Evolutionary conservation across 257 asterid genomes (phyloP), one percentile per base, ranked within the genome.

Genomic region (Nemophila menziesii): DNA sequence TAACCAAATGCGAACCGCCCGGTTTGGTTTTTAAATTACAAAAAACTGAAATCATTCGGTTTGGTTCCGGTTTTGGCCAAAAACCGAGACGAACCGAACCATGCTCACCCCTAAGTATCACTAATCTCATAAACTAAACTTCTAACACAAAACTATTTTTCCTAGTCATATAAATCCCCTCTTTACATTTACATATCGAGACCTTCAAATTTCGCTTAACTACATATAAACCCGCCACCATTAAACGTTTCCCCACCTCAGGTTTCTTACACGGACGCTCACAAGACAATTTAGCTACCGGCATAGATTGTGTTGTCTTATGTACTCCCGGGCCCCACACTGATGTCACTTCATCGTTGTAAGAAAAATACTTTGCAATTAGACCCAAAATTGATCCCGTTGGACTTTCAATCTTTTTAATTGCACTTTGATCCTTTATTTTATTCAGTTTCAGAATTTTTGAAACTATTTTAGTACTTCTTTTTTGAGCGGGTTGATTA

Each of bases 331-430:
- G 36, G 15, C 15, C 17, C n/a, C 22, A 44, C 43, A 51, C 22
- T 7, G 89, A 78, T 34, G 56, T 64, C 61, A 70, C 83, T 57
- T 78, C 86, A 45, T 75, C 73, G 26, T 45, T 43, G 57, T 51
- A 64, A 22, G 82, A 57, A 42, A 82, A 78, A 57, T 82, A 82
- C 44, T 77, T 78, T 29, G 33, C 48, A 58, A 82, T 78, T 43
- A 78, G 70, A 22, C 81, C 75, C 5, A 81, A 78, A 57, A 78
- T 72, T 13, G 81, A 75, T 46, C 51, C 47, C 33, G 75, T 24
- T 60, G 10, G 55, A 20, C 69, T 48, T 44, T 68, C 71, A 5
- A 37, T 16, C 27, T 17, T 56, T 48, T 27, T 43, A 54, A 22
- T 16, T 15, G 27, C n/a, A n/a, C n/a, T n/a, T n/a, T n/a, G n/a